A percentile compares a stretch with the other conserved stretches of the same genome.
phyloP scores from a whole-genome alignment of 1,284 basidiomycete genomes.

The Ceratobasidium sp. region DNA sequence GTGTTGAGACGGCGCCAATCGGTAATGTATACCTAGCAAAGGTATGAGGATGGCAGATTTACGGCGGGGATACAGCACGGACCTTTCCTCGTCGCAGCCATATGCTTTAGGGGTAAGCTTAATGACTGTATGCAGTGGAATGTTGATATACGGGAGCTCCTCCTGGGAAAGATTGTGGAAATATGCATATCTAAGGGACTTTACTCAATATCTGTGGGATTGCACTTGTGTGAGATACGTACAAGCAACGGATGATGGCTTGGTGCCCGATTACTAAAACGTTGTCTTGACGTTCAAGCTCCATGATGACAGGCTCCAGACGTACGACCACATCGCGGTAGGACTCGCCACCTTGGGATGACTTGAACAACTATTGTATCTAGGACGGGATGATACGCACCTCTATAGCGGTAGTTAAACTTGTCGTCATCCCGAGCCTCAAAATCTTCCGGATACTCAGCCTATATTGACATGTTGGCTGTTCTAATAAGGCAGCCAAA shows the following conservation, averaged over 20 bases:
- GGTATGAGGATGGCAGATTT: slow-evolving; percentile 43
- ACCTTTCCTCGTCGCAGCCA: slow-evolving; percentile 97
- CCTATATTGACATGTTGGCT: slow-evolving; percentile 59
- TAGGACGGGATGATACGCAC: slow-evolving; percentile 56
- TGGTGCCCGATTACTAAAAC: slow-evolving; percentile 98
- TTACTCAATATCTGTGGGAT: too few relatives aligned
- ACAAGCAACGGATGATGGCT: slow-evolving; percentile 91
- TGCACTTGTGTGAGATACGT: slow-evolving; percentile 51
- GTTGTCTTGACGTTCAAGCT: slow-evolving; percentile 96
- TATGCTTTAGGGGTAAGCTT: slow-evolving; percentile 98
- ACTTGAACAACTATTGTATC: not conserved
- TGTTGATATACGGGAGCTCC: slow-evolving; percentile 97
- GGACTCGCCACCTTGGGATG: slow-evolving; percentile 78
- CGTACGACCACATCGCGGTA: slow-evolving; percentile 96
- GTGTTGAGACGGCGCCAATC: slow-evolving; percentile 92
- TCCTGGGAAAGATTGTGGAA: slow-evolving; percentile 93
- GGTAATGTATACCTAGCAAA: slow-evolving; percentile 78
- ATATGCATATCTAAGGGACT: slow-evolving; percentile 79
- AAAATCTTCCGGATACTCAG: slow-evolving; percentile 97
- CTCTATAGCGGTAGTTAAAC: slow-evolving; percentile 98
- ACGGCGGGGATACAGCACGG: slow-evolving; percentile 18
- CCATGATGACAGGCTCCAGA: slow-evolving; percentile 98
- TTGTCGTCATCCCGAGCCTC: slow-evolving; percentile 99
- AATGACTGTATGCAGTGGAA: slow-evolving; percentile 96
- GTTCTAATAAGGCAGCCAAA: not conserved